These are phyloP conservation scores for Mortierella sp. DNA, from an alignment of 371 early-diverging fungal genomes.

Conservation along the genomic window DNA sequence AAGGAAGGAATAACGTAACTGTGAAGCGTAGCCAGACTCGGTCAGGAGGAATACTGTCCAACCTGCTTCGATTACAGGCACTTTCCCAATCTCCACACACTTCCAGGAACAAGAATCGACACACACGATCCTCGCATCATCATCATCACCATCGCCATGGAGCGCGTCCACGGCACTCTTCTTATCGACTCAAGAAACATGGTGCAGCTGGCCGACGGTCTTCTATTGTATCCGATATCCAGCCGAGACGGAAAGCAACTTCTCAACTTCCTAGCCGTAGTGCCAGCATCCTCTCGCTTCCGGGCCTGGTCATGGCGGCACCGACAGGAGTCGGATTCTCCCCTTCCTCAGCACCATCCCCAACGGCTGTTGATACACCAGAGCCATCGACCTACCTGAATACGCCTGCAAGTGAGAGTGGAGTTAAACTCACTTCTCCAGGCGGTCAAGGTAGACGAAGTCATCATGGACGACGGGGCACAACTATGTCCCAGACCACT, in stretches of 20 bases:
- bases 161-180: neutral
- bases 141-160: constrained; percentile 7
- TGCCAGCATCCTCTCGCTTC: constrained; percentile 32
- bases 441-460: too few relatives aligned
- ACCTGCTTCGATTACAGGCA: constrained; percentile 36
- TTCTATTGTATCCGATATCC: constrained; percentile 14
- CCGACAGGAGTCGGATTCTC: constrained; percentile 15
- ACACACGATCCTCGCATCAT: constrained; percentile 5
- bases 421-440: too few relatives aligned
- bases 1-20: neutral
- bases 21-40: neutral
- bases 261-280: constrained; percentile 14
- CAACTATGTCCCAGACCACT: too few relatives aligned
- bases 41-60: constrained; percentile 43
- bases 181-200: neutral
- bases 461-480: too few relatives aligned
- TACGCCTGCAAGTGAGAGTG: neutral
- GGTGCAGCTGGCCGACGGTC: neutral
- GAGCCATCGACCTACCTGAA: constrained; percentile 8
- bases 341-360: neutral
- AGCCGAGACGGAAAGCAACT: neutral
- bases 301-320: constrained; percentile 30
- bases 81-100: constrained; percentile 15
- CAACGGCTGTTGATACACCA: neutral
- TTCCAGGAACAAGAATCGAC: too few relatives aligned